Base-by-base conservation (phyloP, 192 early-diverging fungal genomes). In the Entophlyctis helioformis region DNA sequence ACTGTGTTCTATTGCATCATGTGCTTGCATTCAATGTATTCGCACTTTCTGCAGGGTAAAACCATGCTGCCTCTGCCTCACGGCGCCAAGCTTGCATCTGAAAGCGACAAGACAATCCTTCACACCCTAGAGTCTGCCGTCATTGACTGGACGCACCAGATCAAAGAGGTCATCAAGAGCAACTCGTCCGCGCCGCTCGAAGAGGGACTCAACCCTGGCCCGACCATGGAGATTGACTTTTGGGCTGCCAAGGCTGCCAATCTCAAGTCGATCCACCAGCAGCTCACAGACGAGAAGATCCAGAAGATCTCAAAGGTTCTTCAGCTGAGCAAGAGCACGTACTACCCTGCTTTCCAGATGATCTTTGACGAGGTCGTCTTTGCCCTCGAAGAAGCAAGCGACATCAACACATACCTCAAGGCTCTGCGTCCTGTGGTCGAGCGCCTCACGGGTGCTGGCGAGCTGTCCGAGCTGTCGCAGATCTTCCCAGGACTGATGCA, bases 101-200 rank as follows among this genome's bases (percentile, higher is more conserved):
- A 67, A 16, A 52, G 51, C 24, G 72, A 78, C 49, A 69, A 67
- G 21, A 56, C 50, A 28, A 60, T 72, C 36, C 56, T 80, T 5
- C 77, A 80, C 60, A 75, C 77, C 0, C 50, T 80, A 1, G 77
- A 80, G 48, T 69, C 72, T 9, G 77, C 77, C 3, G 77, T 80
- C 24, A 80, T 80, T 43, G 77, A 80, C 56, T 80, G 77, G 77
- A 70, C 75, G 3, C 75, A 80, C 50, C 77, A 80, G 52, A 79
- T 80, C 42, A 68, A 78, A 42, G 75, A 79, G 22, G 77, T 80
- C 8, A 76, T 80, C 46, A 72, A 72, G 39, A 64, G 60, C 46
- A 64, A 42, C 38, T 80, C 77, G 1, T 60, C 77, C n/a, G 62
- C 71, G 11, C 74, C 76, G 4, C 49, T 80, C 9, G 75, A 80